Percentiles rank a stretch among this genome's conserved stretches.
phyloP scores from a whole-genome alignment of 2,329 filamentous ascomycete species.

The Aspergillus udagawae region DNA sequence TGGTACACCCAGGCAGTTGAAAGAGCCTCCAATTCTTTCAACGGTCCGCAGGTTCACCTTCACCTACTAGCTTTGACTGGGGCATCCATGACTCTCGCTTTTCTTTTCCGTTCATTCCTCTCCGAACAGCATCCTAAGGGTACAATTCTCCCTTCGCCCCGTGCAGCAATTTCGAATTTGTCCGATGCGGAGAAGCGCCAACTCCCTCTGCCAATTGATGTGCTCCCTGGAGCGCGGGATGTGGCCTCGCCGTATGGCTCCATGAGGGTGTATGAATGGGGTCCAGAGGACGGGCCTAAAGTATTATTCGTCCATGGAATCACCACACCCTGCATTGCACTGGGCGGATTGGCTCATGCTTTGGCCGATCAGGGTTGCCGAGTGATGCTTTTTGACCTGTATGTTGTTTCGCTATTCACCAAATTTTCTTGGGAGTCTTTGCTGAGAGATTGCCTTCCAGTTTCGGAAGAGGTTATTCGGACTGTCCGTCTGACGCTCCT shows the following conservation, averaged over 20 bases:
- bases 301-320: constrained; percentile 78
- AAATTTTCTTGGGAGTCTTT: not conserved
- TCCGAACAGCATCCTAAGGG: constrained; percentile 8
- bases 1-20: constrained; percentile 34
- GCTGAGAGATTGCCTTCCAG: constrained; percentile 15
- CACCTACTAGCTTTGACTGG: constrained; percentile 33
- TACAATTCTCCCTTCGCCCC: constrained; percentile 34
- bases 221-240: constrained; percentile 60
- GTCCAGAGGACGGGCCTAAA: constrained; percentile 65
- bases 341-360: constrained; percentile 62
- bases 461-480: constrained; percentile 70
- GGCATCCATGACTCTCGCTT: constrained; percentile 31
- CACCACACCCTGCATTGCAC: constrained; percentile 68
- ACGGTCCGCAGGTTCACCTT: constrained; percentile 27
- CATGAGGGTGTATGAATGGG: constrained; percentile 76
- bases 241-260: constrained; percentile 61
- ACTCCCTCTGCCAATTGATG: constrained; percentile 64
- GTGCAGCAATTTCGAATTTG: constrained; percentile 27
- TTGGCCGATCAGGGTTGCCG: constrained; percentile 65
- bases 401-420: constrained; percentile 5
- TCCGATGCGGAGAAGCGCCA: constrained; percentile 35
- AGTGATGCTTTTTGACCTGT: constrained; percentile 72
- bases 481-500: constrained; percentile 61
- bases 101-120: constrained; percentile 28
- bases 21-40: constrained; percentile 29